Conservation (phyloP, 2,329 filamentous ascomycete genomes). For the Lecanicillium sp. region DNA sequence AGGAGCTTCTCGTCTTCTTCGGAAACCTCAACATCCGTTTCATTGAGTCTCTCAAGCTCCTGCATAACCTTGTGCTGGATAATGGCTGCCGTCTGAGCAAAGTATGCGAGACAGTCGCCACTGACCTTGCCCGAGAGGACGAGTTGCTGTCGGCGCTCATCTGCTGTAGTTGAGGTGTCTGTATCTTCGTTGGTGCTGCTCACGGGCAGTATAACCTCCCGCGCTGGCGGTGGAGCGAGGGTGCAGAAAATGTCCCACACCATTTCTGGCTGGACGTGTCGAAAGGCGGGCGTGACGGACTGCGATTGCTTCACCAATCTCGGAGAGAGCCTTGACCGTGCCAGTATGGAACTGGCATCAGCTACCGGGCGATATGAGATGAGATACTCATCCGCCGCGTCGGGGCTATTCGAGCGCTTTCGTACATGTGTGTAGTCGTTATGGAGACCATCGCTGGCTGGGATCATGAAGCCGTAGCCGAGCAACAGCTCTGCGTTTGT, state of each 20-base stretch:
- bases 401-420: slow-evolving; percentile 27
- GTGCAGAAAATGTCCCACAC: slow-evolving; percentile 40
- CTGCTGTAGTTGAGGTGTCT: slow-evolving; percentile 10
- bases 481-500: slow-evolving; percentile 65
- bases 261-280: slow-evolving; percentile 45
- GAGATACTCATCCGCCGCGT: slow-evolving; percentile 35
- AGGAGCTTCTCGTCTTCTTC: slow-evolving; percentile 28
- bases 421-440: slow-evolving; percentile 54
- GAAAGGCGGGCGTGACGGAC: slow-evolving; percentile 30
- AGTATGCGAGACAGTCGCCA: slow-evolving; percentile 16
- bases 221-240: slow-evolving; percentile 16
- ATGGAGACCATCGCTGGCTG: slow-evolving; percentile 38
- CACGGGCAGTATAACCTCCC: not conserved
- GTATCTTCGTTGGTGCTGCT: slow-evolving; percentile 13
- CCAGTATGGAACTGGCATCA: slow-evolving; percentile 40
- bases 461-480: slow-evolving; percentile 55
- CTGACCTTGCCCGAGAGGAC: slow-evolving; percentile 25
- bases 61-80: slow-evolving; percentile 36
- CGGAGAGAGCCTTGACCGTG: slow-evolving; percentile 29
- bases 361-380: slow-evolving; percentile 43
- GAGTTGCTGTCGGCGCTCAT: slow-evolving; percentile 13
- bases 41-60: slow-evolving; percentile 36
- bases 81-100: slow-evolving; percentile 29
- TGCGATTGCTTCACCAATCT: slow-evolving; percentile 16
- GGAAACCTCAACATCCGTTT: slow-evolving; percentile 35